Evolutionary conservation across 2,329 filamentous ascomycete species (phyloP).

Genomic region (Colletotrichum endophyticum): DNA sequence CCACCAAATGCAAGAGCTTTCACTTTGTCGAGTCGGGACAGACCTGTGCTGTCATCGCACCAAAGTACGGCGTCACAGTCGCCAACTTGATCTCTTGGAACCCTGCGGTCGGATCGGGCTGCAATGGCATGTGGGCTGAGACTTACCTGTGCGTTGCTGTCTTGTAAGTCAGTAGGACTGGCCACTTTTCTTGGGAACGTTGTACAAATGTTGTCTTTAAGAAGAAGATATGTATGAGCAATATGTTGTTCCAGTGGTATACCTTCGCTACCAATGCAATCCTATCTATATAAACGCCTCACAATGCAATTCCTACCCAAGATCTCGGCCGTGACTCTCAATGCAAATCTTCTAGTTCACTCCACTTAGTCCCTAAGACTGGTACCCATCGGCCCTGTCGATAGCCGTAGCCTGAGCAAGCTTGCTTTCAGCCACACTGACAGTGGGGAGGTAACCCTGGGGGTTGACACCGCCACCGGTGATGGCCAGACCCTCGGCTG

Average conservation of each 20-base stretch:
- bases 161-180: background rate
- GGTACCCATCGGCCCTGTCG: background rate
- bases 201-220: background rate
- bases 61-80: background rate
- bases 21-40: constrained; percentile 1
- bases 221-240: background rate
- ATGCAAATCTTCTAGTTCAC: fast-evolving
- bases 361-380: background rate
- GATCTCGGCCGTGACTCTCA: background rate
- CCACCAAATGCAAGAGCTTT: constrained; percentile 19
- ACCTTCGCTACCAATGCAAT: background rate
- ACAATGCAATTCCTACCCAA: background rate
- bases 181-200: background rate
- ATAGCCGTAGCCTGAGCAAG: background rate
- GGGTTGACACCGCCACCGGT: background rate
- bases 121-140: background rate
- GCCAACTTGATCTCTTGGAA: constrained; percentile 4
- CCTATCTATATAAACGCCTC: background rate
- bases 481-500: background rate
- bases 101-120: background rate
- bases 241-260: background rate
- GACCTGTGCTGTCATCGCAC: constrained; percentile 4
- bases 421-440: background rate
- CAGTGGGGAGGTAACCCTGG: background rate
- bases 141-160: background rate